Evolutionary conservation across 2,329 filamentous ascomycete species (phyloP), one percentile per base, ranked within the genome.

Genomic region (Calonectria ilicicola): DNA sequence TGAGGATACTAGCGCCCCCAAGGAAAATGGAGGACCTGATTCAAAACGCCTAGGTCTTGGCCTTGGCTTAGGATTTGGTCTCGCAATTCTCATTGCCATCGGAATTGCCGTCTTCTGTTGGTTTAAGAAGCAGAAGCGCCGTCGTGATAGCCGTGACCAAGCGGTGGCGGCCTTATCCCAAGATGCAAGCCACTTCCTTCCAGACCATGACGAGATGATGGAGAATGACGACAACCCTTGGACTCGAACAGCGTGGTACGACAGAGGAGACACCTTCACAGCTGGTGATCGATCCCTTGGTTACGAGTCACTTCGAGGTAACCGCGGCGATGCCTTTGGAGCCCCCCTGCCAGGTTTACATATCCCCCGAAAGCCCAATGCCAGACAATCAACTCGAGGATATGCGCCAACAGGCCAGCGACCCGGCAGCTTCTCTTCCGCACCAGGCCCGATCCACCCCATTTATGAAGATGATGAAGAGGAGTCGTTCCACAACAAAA

Each of bases 401-500:
- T 83, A 85, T 69, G 75, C 80, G 72, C 80, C 83, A n/a, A 78
- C 82, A 15, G 79, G 79, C 42, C 70, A 77, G 42, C 79, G 80
- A 38, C 76, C 81, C 42, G 76, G 65, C 53, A 80, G 79, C 53
- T 79, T 83, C n/a, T 74, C 75, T 17, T 76, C 78, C 73, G 67
- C 76, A 2, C 80, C 85, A 0, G 86, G 86, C 5, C 83, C 81
- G 2, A 91, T 91, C 74, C 88, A 91, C 73, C 90, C 90, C 1
- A 91, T 91, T 72, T 86, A 89, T 75, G 90, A 91, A 74, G 89
- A 88, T 10, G 89, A 90, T 46, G 89, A 91, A 74, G 89, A 91
- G 38, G 87, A 86, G 29, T 56, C 29, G 8, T 80, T 81, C 1
- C 78, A 81, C 23, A 77, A 81, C 27, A 74, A 75, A 42, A 44